phyloP scores from a whole-genome alignment of 2,329 filamentous ascomycete genomes.

The Zelopaecilomyces penicillatus region DNA sequence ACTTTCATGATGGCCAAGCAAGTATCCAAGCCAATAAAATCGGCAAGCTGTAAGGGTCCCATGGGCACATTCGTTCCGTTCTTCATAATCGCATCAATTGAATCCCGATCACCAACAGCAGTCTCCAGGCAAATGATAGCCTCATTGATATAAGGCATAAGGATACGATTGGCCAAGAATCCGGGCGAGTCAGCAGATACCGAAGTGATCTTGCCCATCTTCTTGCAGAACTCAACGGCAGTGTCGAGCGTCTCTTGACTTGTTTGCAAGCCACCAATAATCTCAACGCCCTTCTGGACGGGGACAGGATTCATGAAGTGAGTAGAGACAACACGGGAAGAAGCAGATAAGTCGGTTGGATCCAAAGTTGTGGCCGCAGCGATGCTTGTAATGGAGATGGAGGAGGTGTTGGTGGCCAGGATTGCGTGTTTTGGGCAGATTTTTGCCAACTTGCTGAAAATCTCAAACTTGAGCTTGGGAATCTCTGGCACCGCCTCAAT shows the following conservation, averaged over 20 bases:
- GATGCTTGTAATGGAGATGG: constrained; percentile 93
- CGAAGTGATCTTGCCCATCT: constrained; percentile 88
- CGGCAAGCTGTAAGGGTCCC: constrained; percentile 86
- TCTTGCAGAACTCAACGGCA: constrained; percentile 76
- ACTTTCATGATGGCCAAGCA: constrained; percentile 97
- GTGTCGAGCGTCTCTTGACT: constrained; percentile 72
- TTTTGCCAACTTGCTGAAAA: constrained; percentile 75
- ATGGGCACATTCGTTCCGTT: constrained; percentile 98
- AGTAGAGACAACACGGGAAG: constrained; percentile 84
- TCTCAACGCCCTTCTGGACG: constrained; percentile 93
- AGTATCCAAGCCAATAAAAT: constrained; percentile 96
- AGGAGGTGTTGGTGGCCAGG: constrained; percentile 96
- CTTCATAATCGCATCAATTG: constrained; percentile 98
- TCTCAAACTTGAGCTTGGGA: constrained; percentile 73
- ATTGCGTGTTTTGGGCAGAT: constrained; percentile 80
- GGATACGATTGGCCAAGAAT: constrained; percentile 90
- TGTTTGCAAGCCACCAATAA: constrained; percentile 90
- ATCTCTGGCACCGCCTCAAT: constrained; percentile 98
- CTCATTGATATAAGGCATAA: constrained; percentile 99
- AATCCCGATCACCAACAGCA: constrained; percentile 76
- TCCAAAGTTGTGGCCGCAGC: constrained; percentile 76
- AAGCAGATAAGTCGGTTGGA: constrained; percentile 69
- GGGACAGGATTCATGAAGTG: constrained; percentile 99
- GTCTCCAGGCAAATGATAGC: constrained; percentile 94
- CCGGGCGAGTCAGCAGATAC: constrained; percentile 84